Evolutionary conservation across 495 filamentous ascomycete species (phyloP).

Genomic region (Annulohypoxylon nitens): DNA sequence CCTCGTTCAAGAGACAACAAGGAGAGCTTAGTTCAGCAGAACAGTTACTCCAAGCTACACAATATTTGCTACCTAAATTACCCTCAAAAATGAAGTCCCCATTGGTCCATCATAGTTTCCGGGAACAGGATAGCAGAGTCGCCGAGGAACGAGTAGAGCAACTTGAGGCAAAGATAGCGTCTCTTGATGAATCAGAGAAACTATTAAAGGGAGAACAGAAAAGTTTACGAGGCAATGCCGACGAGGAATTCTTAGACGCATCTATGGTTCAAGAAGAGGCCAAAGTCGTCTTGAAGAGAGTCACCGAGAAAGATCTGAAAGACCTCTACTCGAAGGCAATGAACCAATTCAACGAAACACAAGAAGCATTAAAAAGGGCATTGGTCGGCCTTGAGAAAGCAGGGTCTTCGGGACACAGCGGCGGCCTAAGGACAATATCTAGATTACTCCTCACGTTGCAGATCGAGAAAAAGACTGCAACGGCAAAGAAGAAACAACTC

Average conservation of each 20-base stretch:
- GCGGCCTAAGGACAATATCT: not conserved
- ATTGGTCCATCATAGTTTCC: not conserved
- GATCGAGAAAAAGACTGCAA: not conserved
- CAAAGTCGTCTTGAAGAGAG: not conserved
- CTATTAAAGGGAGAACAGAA: not conserved
- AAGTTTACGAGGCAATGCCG: not conserved
- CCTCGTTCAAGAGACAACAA: not conserved
- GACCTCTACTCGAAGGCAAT: not conserved
- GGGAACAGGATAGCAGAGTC: not conserved
- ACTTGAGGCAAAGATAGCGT: not conserved
- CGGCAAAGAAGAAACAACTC: not conserved
- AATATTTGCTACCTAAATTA: not conserved
- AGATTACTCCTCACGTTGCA: not conserved
- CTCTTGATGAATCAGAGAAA: not conserved
- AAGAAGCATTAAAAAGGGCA: not conserved
- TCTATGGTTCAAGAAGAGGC: not conserved
- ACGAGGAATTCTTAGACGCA: not conserved
- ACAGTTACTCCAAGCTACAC: not conserved
- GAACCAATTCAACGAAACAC: not conserved
- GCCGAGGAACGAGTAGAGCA: not conserved
- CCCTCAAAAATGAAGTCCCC: not conserved
- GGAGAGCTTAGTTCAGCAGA: not conserved
- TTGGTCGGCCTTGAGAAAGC: not conserved
- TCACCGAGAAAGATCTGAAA: not conserved
- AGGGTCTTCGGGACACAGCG: not conserved